phyloP scores from a whole-genome alignment of 1,284 basidiomycete species.

The Gymnopus androsaceus region DNA sequence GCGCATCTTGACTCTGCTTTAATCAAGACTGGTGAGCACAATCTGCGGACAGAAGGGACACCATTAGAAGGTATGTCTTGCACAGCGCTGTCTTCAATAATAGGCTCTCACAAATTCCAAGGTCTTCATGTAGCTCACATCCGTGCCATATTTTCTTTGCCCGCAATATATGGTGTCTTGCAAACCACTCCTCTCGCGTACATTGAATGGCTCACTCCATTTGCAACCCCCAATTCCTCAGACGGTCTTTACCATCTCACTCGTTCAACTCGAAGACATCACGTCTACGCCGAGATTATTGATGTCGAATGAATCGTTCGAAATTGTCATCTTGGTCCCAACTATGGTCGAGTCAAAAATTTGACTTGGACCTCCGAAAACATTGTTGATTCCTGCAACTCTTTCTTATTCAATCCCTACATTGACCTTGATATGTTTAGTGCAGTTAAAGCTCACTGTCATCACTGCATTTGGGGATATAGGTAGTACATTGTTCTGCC shows the following conservation, averaged over 20 bases:
- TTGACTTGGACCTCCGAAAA: background rate
- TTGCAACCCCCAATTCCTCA: slow-evolving; percentile 5
- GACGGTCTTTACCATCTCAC: slow-evolving; percentile 14
- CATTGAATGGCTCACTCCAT: slow-evolving; percentile 20
- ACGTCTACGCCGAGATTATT: slow-evolving; percentile 7
- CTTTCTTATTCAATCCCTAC: slow-evolving; percentile 6
- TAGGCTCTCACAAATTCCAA: background rate
- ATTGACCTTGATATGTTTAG: background rate
- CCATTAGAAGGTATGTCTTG: too few species aligned
- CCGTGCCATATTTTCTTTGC: slow-evolving; percentile 15
- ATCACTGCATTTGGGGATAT: too few species aligned
- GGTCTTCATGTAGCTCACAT: slow-evolving; percentile 13
- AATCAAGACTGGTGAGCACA: too few species aligned
- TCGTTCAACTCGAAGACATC: slow-evolving; percentile 6
- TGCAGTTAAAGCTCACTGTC: too few species aligned
- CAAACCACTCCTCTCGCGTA: slow-evolving; percentile 9
- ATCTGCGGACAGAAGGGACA: too few species aligned
- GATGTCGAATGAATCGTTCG: slow-evolving; percentile 11
- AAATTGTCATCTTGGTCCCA: slow-evolving; percentile 14
- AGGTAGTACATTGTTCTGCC: too few species aligned
- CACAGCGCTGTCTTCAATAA: too few species aligned
- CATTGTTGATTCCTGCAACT: background rate
- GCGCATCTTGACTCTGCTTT: too few species aligned
- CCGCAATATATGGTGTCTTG: slow-evolving; percentile 4
- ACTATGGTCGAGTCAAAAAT: background rate